Conservation (phyloP, 768 basidiomycete genomes). For the Atractiella rhizophila region DNA sequence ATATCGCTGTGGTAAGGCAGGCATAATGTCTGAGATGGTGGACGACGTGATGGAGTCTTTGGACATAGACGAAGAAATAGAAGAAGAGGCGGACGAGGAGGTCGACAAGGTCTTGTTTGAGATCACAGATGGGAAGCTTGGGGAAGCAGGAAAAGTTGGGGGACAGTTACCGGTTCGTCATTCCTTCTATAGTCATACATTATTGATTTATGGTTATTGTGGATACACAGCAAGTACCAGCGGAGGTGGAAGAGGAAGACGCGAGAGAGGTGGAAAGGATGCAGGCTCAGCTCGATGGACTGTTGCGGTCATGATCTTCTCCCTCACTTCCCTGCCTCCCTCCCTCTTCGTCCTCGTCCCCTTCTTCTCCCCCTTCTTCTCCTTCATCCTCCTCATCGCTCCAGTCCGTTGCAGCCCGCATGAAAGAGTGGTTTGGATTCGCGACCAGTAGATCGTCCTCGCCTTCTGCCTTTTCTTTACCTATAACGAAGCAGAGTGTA, state of each 20-base stretch:
- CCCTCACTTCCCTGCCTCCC: conserved; percentile 5
- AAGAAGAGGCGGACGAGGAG: conserved; percentile 89
- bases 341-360: neutral
- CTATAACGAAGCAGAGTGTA: neutral
- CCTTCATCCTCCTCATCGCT: conserved; percentile 7
- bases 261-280: conserved; percentile 1
- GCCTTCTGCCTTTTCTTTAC: conserved; percentile 2
- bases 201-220: neutral
- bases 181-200: neutral
- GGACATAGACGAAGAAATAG: conserved; percentile 65
- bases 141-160: conserved; percentile 9
- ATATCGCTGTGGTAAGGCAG: conserved; percentile 27
- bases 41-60: conserved; percentile 60
- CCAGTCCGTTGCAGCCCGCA: too few species aligned
- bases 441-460: conserved; percentile 14
- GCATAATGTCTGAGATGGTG: conserved; percentile 94
- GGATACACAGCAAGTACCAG: neutral
- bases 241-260: conserved; percentile 7
- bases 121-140: conserved; percentile 44
- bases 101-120: conserved; percentile 91
- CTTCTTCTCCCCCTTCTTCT: conserved; percentile 7
- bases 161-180: conserved; percentile 16
- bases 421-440: conserved; percentile 17
- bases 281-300: conserved; percentile 7
- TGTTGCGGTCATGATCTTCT: neutral